These are phyloP conservation scores for Morella rubra DNA, from an alignment of 306 rosid species.

Conservation along the genomic window DNA sequence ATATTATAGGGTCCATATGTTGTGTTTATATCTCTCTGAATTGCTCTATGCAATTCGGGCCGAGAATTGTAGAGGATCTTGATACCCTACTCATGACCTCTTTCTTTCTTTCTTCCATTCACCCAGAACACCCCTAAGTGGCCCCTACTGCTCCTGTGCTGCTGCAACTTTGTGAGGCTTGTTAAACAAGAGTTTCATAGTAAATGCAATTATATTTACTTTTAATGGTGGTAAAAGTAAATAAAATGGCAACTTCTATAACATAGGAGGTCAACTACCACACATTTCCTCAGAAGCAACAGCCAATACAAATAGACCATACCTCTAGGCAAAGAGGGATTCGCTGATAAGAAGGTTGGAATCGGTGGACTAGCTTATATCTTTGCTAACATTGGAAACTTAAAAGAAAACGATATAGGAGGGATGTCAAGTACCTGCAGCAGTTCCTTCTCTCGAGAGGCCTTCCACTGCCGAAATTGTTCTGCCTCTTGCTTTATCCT, in stretches of 20 bases:
- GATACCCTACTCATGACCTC: too few species aligned
- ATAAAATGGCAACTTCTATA: neutral
- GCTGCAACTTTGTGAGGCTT: too few species aligned
- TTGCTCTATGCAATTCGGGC: too few species aligned
- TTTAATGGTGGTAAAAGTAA: neutral
- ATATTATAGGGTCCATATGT: too few species aligned
- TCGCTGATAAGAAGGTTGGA: constrained; percentile 7
- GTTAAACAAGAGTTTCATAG: too few species aligned
- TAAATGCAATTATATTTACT: too few species aligned
- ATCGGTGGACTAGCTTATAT: constrained; percentile 16
- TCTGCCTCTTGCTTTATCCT: constrained; percentile 98
- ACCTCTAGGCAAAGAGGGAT: neutral
- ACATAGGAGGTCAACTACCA: neutral
- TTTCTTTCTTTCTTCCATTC: too few species aligned
- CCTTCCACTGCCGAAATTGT: constrained; percentile 99
- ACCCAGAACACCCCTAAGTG: too few species aligned
- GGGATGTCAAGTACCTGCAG: constrained; percentile 64
- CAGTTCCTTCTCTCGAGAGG: constrained; percentile 96
- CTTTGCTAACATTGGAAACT: constrained; percentile 10
- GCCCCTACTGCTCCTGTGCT: too few species aligned
- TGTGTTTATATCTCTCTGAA: too few species aligned
- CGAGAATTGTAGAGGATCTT: too few species aligned
- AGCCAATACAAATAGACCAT: neutral
- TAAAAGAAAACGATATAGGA: constrained; percentile 20
- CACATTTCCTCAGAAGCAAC: neutral